Conservation (phyloP, 140 eudicot genomes). For the Erigeron philadelphicus region DNA sequence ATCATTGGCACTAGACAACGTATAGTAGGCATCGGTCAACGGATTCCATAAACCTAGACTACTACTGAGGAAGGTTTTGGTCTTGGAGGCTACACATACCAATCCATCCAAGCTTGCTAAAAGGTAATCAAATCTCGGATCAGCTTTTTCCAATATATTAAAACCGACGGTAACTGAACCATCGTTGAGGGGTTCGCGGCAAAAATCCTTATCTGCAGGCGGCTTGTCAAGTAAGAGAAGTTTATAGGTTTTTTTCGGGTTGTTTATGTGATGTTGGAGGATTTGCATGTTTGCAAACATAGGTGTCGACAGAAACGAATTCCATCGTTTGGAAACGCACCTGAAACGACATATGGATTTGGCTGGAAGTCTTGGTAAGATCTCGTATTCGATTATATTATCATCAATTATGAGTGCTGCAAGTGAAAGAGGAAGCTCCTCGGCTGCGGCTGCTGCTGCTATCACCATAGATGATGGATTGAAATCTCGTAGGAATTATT, state of each 20-base stretch:
- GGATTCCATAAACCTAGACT: background rate
- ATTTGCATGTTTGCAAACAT: too few relatives aligned
- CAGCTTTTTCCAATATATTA: background rate
- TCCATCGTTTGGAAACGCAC: too few relatives aligned
- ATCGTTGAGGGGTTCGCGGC: too few relatives aligned
- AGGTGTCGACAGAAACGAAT: too few relatives aligned
- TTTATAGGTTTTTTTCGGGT: background rate
- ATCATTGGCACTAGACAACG: background rate
- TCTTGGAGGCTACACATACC: background rate
- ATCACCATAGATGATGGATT: too few relatives aligned
- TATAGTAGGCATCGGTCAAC: background rate
- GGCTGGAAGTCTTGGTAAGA: background rate
- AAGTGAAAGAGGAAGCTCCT: too few relatives aligned
- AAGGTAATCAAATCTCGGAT: background rate
- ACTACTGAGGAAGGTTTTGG: too few relatives aligned
- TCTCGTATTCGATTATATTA: background rate
- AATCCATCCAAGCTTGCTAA: slow-evolving; percentile 12
- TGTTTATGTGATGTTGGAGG: too few relatives aligned
- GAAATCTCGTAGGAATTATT: too few relatives aligned
- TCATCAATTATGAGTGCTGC: too few relatives aligned
- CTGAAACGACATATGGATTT: too few relatives aligned
- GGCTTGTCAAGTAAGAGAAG: background rate
- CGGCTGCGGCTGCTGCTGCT: too few relatives aligned
- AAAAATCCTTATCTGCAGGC: background rate
- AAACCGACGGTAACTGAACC: background rate